Conservation (phyloP, 345 rosid genomes). For the Hibiscus trionum region DNA sequence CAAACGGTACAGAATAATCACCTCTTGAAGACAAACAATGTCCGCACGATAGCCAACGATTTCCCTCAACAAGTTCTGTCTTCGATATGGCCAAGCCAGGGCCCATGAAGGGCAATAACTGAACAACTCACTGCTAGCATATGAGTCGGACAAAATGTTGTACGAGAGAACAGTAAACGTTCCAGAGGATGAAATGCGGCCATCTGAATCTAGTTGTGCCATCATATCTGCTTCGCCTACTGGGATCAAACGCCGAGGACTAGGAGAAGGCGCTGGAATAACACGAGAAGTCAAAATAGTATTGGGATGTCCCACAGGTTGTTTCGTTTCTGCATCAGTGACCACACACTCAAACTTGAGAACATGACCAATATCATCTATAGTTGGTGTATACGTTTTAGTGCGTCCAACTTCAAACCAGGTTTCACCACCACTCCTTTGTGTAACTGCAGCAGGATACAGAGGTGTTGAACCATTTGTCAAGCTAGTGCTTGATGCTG, state of each 20-base stretch:
- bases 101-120: constrained; percentile 98
- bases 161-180: constrained; percentile 91
- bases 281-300: constrained; percentile 80
- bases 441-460: constrained; percentile 61
- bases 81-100: constrained; percentile 93
- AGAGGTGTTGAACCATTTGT: constrained; percentile 68
- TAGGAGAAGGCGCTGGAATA: constrained; percentile 96
- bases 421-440: constrained; percentile 82
- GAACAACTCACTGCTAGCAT: constrained; percentile 70
- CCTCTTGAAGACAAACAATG: constrained; percentile 97
- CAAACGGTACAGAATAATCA: constrained; percentile 10
- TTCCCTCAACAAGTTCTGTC: constrained; percentile 85
- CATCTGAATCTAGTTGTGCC: constrained; percentile 67
- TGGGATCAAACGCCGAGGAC: constrained; percentile 83
- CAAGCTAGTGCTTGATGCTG: constrained; percentile 56
- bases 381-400: constrained; percentile 88
- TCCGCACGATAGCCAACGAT: constrained; percentile 90
- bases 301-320: constrained; percentile 54
- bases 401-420: constrained; percentile 90
- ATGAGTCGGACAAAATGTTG: constrained; percentile 80
- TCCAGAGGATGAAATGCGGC: constrained; percentile 57
- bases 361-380: constrained; percentile 88
- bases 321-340: constrained; percentile 68
- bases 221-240: constrained; percentile 55
- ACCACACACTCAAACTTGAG: constrained; percentile 95